Percentiles rank a stretch among this genome's conserved stretches.
These are phyloP conservation scores for Stagonosporopsis tanaceti DNA, from an alignment of 2,329 filamentous ascomycete species.

Conservation along the genomic window DNA sequence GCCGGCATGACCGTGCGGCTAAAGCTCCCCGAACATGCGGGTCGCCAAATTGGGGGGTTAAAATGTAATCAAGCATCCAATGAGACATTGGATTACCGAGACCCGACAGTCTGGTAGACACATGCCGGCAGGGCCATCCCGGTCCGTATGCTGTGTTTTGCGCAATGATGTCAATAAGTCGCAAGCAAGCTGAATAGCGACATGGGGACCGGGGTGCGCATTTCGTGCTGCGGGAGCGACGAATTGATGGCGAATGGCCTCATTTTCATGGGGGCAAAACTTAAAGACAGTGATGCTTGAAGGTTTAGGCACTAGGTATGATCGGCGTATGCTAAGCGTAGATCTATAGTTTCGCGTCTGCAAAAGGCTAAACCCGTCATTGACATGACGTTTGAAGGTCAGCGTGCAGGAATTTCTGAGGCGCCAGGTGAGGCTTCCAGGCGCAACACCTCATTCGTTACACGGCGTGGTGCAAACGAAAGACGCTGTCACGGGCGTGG, in stretches of 20 bases:
- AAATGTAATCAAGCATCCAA: constrained; percentile 12
- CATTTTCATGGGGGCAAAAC: constrained; percentile 21
- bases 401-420: constrained; percentile 8
- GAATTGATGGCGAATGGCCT: constrained; percentile 24
- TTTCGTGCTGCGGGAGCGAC: constrained; percentile 10
- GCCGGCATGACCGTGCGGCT: constrained; percentile 21
- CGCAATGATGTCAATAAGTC: constrained; percentile 12
- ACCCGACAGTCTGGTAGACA: constrained; percentile 16
- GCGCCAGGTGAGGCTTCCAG: constrained; percentile 2
- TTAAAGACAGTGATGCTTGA: constrained; percentile 6
- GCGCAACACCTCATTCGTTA: background rate
- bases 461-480: constrained; percentile 4
- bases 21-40: constrained; percentile 20
- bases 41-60: constrained; percentile 13
- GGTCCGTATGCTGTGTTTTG: constrained; percentile 6
- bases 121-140: background rate
- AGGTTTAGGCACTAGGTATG: constrained; percentile 14
- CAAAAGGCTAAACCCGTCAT: constrained; percentile 25
- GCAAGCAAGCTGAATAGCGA: constrained; percentile 17
- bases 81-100: background rate
- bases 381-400: constrained; percentile 27
- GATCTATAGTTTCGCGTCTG: constrained; percentile 26
- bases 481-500: constrained; percentile 23
- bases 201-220: constrained; percentile 6
- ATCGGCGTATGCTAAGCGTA: constrained; percentile 26